Percentiles rank a stretch among this genome's conserved stretches.
Conservation (phyloP, 2,329 filamentous ascomycete genomes). For the Purpureocillium lavendulum region DNA sequence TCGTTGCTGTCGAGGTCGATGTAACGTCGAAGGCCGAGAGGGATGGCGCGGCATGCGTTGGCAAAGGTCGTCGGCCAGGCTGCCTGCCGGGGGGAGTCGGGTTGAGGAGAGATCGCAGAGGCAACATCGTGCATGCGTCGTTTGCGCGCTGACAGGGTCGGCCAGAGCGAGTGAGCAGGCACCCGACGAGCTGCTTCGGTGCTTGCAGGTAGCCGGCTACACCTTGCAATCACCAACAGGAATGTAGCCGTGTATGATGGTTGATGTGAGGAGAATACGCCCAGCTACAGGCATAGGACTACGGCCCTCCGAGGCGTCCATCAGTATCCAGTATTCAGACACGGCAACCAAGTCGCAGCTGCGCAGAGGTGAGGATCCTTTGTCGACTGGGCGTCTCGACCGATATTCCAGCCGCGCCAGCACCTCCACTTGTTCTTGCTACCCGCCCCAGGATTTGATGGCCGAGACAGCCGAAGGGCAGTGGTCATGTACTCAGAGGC, state of each 20-base stretch:
- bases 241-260: no score
- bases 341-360: slow-evolving; percentile 4
- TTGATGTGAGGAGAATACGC: no score
- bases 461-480: background rate
- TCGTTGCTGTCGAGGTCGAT: slow-evolving; percentile 14
- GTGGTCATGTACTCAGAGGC: background rate
- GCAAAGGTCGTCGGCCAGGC: slow-evolving; percentile 24
- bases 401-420: background rate
- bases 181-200: background rate
- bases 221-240: no score
- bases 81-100: slow-evolving; percentile 40
- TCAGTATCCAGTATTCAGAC: no score
- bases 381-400: slow-evolving; percentile 2
- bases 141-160: slow-evolving; percentile 8
- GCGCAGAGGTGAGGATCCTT: background rate
- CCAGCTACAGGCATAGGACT: no score
- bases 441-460: background rate
- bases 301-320: no score
- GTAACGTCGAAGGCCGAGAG: slow-evolving; percentile 2
- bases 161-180: background rate
- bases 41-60: slow-evolving; percentile 19
- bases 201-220: no score
- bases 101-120: slow-evolving; percentile 59
- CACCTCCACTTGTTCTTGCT: background rate
- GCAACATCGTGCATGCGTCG: slow-evolving; percentile 42